phyloP scores from a whole-genome alignment of 2,329 filamentous ascomycete genomes.

The Penicillium sp. region DNA sequence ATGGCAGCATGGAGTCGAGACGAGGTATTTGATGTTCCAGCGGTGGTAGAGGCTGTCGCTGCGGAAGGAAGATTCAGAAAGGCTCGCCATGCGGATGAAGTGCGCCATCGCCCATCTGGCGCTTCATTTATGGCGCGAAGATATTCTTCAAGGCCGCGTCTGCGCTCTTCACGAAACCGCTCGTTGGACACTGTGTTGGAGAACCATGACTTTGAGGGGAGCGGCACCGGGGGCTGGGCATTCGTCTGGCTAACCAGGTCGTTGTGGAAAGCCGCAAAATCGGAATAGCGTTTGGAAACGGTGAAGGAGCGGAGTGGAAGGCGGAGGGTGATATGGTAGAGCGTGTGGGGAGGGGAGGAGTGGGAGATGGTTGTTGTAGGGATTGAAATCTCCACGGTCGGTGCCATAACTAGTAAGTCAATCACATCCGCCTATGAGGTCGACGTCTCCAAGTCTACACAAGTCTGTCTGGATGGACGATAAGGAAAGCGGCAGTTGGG shows the following conservation, averaged over 20 bases:
- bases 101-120: constrained; percentile 54
- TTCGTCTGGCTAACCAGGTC: constrained; percentile 47
- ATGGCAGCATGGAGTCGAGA: constrained; percentile 39
- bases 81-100: constrained; percentile 50
- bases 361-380: constrained; percentile 46
- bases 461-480: not conserved
- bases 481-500: constrained; percentile 3
- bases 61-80: constrained; percentile 53
- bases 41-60: constrained; percentile 30
- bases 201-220: constrained; percentile 59
- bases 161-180: constrained; percentile 52
- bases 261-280: constrained; percentile 53
- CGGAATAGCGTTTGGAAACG: constrained; percentile 58
- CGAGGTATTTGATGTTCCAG: constrained; percentile 26
- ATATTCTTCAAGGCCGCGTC: constrained; percentile 53
- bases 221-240: constrained; percentile 46
- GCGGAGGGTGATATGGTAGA: constrained; percentile 57
- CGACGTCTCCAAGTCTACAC: too few relatives aligned
- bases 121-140: constrained; percentile 52
- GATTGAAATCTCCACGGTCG: constrained; percentile 42
- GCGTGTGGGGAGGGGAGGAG: constrained; percentile 50
- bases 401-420: constrained; percentile 31
- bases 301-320: constrained; percentile 56
- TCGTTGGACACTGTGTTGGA: constrained; percentile 52
- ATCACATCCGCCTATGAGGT: too few relatives aligned